Evolutionary conservation across 2,329 filamentous ascomycete genomes (phyloP).

Genomic region (Fusarium caatingaense): DNA sequence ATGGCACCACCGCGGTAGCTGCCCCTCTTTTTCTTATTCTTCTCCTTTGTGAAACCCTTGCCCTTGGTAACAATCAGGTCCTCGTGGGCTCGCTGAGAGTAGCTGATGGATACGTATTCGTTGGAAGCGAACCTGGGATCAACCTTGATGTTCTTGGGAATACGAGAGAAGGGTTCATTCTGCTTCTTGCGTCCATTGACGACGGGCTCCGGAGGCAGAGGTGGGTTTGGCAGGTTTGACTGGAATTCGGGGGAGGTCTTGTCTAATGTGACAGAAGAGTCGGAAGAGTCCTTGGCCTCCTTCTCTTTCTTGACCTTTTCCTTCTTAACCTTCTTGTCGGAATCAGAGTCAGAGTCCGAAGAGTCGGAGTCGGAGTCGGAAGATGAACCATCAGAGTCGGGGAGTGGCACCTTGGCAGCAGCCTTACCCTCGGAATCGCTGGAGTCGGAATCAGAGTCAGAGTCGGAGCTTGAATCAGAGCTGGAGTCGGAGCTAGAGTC

Average conservation of each 20-base stretch:
- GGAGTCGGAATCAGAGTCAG: conserved; percentile 53
- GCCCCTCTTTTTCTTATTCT: conserved; percentile 97
- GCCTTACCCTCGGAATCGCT: conserved; percentile 51
- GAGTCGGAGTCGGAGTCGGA: conserved; percentile 48
- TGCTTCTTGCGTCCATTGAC: conserved; percentile 59
- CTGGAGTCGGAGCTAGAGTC: conserved; percentile 43
- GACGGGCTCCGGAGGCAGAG: conserved; percentile 64
- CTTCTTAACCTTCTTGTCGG: conserved; percentile 43
- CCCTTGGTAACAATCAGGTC: conserved; percentile 92
- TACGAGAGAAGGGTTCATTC: conserved; percentile 81
- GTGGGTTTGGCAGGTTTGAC: conserved; percentile 55
- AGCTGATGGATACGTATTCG: conserved; percentile 84
- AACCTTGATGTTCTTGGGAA: conserved; percentile 74
- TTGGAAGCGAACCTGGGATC: conserved; percentile 81
- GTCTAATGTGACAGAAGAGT: conserved; percentile 64
- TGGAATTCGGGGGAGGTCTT: conserved; percentile 57
- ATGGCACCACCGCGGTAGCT: conserved; percentile 91
- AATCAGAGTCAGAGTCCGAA: conserved; percentile 50
- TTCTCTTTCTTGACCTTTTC: conserved; percentile 36
- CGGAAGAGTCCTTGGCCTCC: conserved; percentile 51
- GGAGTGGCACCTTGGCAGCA: conserved; percentile 56
- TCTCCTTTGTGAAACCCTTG: conserved; percentile 99
- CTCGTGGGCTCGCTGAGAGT: conserved; percentile 87
- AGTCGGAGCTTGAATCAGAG: conserved; percentile 47
- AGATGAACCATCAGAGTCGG: conserved; percentile 54